These are phyloP conservation scores for Aspergillus mulundensis DNA, from an alignment of 495 filamentous ascomycete species.

Conservation along the genomic window DNA sequence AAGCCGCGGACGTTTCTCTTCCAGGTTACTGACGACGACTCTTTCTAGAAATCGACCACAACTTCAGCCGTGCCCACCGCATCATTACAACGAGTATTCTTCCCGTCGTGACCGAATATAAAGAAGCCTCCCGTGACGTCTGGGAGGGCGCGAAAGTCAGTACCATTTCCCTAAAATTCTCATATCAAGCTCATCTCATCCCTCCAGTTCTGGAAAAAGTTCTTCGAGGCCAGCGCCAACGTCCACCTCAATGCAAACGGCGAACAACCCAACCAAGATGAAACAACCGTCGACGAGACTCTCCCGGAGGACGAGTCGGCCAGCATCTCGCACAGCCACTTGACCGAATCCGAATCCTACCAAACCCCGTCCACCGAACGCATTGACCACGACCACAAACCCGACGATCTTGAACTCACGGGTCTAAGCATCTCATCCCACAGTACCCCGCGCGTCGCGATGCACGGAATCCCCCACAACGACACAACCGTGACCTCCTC, in stretches of 20 bases:
- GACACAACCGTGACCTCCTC: conserved; percentile 58
- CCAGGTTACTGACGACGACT: background rate
- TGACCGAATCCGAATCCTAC: conserved; percentile 31
- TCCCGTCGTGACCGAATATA: conserved; percentile 93
- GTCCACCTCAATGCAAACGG: conserved; percentile 96
- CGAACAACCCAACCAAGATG: conserved; percentile 56
- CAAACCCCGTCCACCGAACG: conserved; percentile 34
- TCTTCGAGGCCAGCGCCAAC: conserved; percentile 97
- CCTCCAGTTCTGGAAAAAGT: conserved; percentile 89
- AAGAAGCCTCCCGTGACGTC: conserved; percentile 85
- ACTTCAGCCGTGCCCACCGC: conserved; percentile 93
- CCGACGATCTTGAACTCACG: conserved; percentile 49
- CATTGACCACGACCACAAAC: conserved; percentile 26
- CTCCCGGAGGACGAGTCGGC: conserved; percentile 48
- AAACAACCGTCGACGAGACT: conserved; percentile 42
- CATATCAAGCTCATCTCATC: conserved; percentile 26
- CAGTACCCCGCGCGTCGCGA: conserved; percentile 49
- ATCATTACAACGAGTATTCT: conserved; percentile 93
- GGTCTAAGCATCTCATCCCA: conserved; percentile 53
- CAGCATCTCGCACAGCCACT: conserved; percentile 38
- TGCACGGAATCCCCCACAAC: conserved; percentile 40
- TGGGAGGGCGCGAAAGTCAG: conserved; percentile 93
- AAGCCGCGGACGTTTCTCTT: background rate
- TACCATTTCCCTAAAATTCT: background rate
- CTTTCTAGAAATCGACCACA: conserved; percentile 88